Base-by-base conservation (phyloP, 2,329 filamentous ascomycete genomes). In the Epichloe sp. region DNA sequence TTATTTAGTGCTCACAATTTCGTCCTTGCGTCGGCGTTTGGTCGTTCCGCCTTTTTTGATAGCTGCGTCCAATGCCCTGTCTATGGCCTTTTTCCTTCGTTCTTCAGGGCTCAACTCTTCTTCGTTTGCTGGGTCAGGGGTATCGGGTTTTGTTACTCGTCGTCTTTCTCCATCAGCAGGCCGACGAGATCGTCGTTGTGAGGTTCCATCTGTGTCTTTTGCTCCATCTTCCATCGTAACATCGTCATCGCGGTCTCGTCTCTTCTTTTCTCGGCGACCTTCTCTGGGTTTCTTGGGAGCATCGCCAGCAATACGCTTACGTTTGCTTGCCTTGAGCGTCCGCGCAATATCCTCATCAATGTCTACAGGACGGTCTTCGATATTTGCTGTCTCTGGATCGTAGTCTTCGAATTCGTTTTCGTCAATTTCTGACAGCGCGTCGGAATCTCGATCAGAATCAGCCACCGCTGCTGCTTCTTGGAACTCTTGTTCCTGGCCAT, bases 21-120 rank as follows among this genome's bases (percentile, higher is more conserved):
- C 90, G 63, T 90, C 86, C 74, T 88, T 88, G 74, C 88, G 91
- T 58, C 85, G 77, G 56, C 83, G 77, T 60, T 87, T 88, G 51
- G 74, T 77, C 11, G 60, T 58, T 35, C 62, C 58, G n/a, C 86
- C 82, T 59, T 86, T 72, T 72, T 94, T 94, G 59, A 95, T 74
- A 1, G 90, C 89, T 52, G 86, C 86, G 65, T 95, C 88, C 71
- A 97, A 88, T 51, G 87, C 86, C 58, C 83, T 79, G 61, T 95
- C 88, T 49, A 98, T 82, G 19, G 88, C 90, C 58, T 87, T 78
- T 60, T 85, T 83, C 59, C 90, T 81, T 60, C 87, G 79, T 71
- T 95, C 88, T 67, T 93, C 88, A 0, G 89, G 88, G 19, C 86
- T 85, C 59, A 97, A 69, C 55, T 84, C 76, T 60, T 88, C 86